phyloP scores from a whole-genome alignment of 208 protist species.

The Leishmania gerbilli region DNA sequence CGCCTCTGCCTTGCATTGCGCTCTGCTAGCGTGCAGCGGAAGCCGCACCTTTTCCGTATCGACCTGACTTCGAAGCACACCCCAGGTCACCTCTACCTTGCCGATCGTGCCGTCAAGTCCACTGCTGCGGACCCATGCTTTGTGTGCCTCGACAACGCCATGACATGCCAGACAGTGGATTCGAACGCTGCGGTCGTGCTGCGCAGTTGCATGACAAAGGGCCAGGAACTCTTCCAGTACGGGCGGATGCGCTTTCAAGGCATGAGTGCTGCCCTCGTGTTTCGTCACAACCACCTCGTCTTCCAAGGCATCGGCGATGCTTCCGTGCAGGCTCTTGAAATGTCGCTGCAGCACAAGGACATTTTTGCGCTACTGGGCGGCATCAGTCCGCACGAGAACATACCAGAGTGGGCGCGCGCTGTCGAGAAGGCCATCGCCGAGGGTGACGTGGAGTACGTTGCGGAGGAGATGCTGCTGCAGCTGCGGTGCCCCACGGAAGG shows the following conservation, averaged over 20 bases:
- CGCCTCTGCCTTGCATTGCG: slow-evolving; percentile 17
- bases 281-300: slow-evolving; percentile 45
- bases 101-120: slow-evolving; percentile 79
- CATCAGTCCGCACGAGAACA: slow-evolving; percentile 34
- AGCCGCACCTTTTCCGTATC: slow-evolving; percentile 26
- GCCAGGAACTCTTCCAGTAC: slow-evolving; percentile 9
- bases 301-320: slow-evolving; percentile 70
- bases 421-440: slow-evolving; percentile 25
- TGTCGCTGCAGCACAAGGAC: slow-evolving; percentile 52
- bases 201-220: slow-evolving; percentile 21
- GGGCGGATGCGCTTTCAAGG: slow-evolving; percentile 52
- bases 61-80: slow-evolving; percentile 24
- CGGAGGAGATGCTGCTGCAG: slow-evolving; percentile 75
- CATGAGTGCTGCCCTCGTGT: slow-evolving; percentile 47
- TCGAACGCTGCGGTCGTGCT: slow-evolving; percentile 44
- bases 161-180: slow-evolving; percentile 42
- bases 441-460: slow-evolving; percentile 73
- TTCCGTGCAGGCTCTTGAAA: slow-evolving; percentile 45
- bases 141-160: slow-evolving; percentile 51
- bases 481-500: slow-evolving; percentile 26
- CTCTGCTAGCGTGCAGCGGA: slow-evolving; percentile 1
- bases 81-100: slow-evolving; percentile 53
- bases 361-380: slow-evolving; percentile 61
- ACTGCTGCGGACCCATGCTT: slow-evolving; percentile 46
- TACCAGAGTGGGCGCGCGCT: slow-evolving; percentile 20